These are phyloP conservation scores for Naumovozyma dairenensis DNA, from an alignment of 805 yeast genomes.

Conservation along the genomic window DNA sequence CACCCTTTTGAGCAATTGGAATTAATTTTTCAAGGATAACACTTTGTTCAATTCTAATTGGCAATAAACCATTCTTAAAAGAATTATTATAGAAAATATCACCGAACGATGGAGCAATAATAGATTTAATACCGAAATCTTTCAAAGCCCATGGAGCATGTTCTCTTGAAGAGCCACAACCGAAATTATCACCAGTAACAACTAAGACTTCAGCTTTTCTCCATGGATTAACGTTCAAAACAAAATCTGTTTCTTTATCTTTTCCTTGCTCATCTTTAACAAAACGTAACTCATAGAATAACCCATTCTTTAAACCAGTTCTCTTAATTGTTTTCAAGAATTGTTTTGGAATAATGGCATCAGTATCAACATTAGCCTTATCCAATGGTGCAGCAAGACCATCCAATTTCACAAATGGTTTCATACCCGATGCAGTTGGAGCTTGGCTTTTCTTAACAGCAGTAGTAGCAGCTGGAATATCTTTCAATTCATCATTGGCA, in stretches of 20 bases:
- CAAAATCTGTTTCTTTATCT: conserved; percentile 73
- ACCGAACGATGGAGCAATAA: conserved; percentile 96
- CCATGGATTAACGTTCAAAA: conserved; percentile 76
- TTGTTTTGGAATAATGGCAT: conserved; percentile 96
- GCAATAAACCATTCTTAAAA: conserved; percentile 86
- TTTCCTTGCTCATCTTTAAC: conserved; percentile 53
- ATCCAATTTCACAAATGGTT: conserved; percentile 62
- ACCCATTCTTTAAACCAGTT: conserved; percentile 81
- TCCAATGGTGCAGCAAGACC: conserved; percentile 90
- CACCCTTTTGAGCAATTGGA: conserved; percentile 69
- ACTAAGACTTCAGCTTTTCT: conserved; percentile 68
- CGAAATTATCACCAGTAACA: conserved; percentile 93
- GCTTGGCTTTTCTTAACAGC: conserved; percentile 19
- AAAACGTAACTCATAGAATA: conserved; percentile 84
- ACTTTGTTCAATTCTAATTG: conserved; percentile 76
- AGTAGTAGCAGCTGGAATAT: conserved; percentile 45
- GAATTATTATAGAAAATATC: conserved; percentile 96
- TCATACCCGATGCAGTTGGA: conserved; percentile 47
- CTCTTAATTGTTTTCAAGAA: conserved; percentile 94
- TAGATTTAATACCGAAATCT: conserved; percentile 90
- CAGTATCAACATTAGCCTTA: conserved; percentile 93
- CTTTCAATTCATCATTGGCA: conserved; percentile 45
- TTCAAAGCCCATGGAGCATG: conserved; percentile 99
- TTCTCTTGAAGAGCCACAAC: conserved; percentile 98
- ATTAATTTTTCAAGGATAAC: conserved; percentile 58